Evolutionary conservation across 129 eudicot species (phyloP), one percentile per base, ranked within the genome.

Genomic region (Calendula officinalis): DNA sequence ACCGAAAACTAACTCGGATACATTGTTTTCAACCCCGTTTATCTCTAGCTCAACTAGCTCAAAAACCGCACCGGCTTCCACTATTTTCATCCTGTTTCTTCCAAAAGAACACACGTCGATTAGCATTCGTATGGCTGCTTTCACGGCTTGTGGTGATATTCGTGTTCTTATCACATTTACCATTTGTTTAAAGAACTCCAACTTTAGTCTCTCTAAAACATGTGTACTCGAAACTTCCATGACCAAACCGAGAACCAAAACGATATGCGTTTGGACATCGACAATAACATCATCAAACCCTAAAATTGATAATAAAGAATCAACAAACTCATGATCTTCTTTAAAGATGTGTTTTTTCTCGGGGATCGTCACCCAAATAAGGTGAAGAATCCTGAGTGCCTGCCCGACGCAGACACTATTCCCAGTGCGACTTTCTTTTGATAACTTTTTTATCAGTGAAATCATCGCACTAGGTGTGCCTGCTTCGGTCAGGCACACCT

Each of bases 11-110:
- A 87, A 51, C 80, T 91, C 97, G 5, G 80, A 80, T 3, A 67
- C 27, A 27, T 51, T 77, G 67, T 84, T 87, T 70, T 76, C 72
- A 0, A 69, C 59, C 34, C 69, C 47, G n/a, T 55, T 69, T 32
- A 90, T 9, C 69, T 83, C 97, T 5, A 86, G 50, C 74, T 90
- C 97, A 10, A 90, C 54, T 0, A 84, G 70, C 59, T 86, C 89
- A 38, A 64, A 73, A 14, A 90, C 75, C 0, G 81, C 86, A 12
- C 83, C 88, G 0, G 89, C 73, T 67, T 86, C 89, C 0, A 86
- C 81, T 2, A 78, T 86, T 5, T 77, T 90, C 61, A 76, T 67
- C 34, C 80, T 59, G 68, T 84, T 90, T 58, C 89, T 60, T 36
- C 89, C 97, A 75, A 78, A 67, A 0, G 88, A 83, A 22, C 87